phyloP scores from a whole-genome alignment of 164 flowering plant species.

The Dillenia suffruticosa region DNA sequence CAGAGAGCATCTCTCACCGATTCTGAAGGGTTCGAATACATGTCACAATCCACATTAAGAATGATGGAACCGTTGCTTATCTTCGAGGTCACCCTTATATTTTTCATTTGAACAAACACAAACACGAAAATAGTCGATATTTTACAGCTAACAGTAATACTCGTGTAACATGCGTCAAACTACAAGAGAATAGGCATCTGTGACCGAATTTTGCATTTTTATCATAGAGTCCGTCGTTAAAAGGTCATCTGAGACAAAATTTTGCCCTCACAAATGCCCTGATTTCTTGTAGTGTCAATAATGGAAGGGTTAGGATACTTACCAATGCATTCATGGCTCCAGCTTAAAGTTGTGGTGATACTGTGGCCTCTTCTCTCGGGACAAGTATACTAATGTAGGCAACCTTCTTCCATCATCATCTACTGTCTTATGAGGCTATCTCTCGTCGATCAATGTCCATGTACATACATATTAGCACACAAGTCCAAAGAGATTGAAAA shows the following conservation, averaged over 20 bases:
- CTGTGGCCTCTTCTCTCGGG: slow-evolving; percentile 32
- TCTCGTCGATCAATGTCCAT: slow-evolving; percentile 26
- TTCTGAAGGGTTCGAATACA: slow-evolving; percentile 48
- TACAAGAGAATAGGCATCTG: too few species aligned
- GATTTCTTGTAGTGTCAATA: background rate
- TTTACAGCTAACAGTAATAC: background rate
- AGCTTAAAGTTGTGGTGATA: slow-evolving; percentile 29
- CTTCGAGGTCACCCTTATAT: slow-evolving; percentile 58
- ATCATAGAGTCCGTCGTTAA: background rate
- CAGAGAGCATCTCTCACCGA: slow-evolving; percentile 44
- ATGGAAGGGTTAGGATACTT: slow-evolving; percentile 2
- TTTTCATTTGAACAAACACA: slow-evolving; percentile 5
- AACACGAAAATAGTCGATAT: background rate
- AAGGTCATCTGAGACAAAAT: background rate
- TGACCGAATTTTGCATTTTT: too few species aligned
- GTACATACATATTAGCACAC: too few species aligned
- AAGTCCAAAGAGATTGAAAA: too few species aligned
- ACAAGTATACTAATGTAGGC: slow-evolving; percentile 31
- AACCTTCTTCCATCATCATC: slow-evolving; percentile 18
- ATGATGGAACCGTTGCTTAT: slow-evolving; percentile 47
- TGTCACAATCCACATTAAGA: slow-evolving; percentile 61
- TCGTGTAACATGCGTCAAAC: background rate
- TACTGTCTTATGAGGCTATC: slow-evolving; percentile 11
- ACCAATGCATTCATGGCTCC: slow-evolving; percentile 36
- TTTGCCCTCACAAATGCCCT: background rate